These are phyloP conservation scores for Backusella morwellensis DNA, from an alignment of 192 early-diverging fungal species.

Conservation along the genomic window DNA sequence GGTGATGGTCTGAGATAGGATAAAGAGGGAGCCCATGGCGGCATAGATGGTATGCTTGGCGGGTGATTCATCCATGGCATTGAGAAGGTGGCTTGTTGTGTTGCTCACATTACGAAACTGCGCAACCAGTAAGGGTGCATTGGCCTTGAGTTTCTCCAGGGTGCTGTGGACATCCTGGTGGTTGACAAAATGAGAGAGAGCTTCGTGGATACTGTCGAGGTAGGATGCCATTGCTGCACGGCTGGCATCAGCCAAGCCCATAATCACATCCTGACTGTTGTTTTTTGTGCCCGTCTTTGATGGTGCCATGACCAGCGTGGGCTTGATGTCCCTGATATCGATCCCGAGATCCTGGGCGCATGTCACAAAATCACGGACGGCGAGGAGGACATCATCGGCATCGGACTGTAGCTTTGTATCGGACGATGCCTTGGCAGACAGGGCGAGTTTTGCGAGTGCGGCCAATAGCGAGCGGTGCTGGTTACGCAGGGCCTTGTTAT, in stretches of 20 bases:
- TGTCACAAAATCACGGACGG: slow-evolving; percentile 59
- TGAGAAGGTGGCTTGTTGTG: slow-evolving; percentile 33
- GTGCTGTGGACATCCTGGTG: background rate
- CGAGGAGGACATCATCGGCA: slow-evolving; percentile 59
- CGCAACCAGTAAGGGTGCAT: slow-evolving; percentile 32
- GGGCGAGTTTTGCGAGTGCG: slow-evolving; percentile 65
- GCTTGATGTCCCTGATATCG: slow-evolving; percentile 23
- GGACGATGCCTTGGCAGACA: slow-evolving; percentile 63
- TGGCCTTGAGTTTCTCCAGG: slow-evolving; percentile 8
- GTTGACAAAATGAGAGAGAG: background rate
- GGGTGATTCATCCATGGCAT: background rate
- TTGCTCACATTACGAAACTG: slow-evolving; percentile 37
- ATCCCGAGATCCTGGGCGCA: slow-evolving; percentile 54
- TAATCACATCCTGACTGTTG: background rate
- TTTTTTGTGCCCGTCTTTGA: background rate
- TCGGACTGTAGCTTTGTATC: slow-evolving; percentile 58
- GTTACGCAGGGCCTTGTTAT: slow-evolving; percentile 24
- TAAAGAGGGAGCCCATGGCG: slow-evolving; percentile 28
- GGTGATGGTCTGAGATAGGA: slow-evolving; percentile 28
- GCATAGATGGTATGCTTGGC: slow-evolving; percentile 28
- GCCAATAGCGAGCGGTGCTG: slow-evolving; percentile 52
- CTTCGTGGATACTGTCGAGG: slow-evolving; percentile 9
- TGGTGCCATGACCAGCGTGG: background rate
- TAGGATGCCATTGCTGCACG: slow-evolving; percentile 8
- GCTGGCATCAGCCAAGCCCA: slow-evolving; percentile 1